Base-by-base conservation (phyloP, 2,329 filamentous ascomycete species). In the Xylaria sp. region DNA sequence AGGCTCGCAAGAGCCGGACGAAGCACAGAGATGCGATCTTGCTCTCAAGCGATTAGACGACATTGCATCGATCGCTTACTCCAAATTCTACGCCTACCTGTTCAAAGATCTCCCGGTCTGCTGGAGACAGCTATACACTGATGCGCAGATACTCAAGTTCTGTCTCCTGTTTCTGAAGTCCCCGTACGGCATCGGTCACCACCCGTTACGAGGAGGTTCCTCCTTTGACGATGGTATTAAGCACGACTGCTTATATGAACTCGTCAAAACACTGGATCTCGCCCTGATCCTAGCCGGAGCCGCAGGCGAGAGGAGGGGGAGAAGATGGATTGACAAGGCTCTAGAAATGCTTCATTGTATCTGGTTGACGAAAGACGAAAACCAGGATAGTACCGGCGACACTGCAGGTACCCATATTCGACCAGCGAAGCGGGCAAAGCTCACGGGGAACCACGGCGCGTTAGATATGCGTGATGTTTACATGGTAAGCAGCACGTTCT, bases 261-360 rank as follows among this genome's bases (percentile, higher is more conserved):
- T 92, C 1, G 86, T 97, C 40, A 84, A 85, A 62, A 81, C 85
- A 1, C 84, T 98, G 1, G 94, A 97, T 74, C 89, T 90, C 78
- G 90, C 92, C 0, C 80, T 97, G 53, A 93, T 97, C 54, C 86
- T 94, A 63, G 88, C 92, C 0, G 92, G 92, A 0, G 91, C 87
- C 0, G 87, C 88, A 1, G 83, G 86, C 0, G 71, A 78, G 36
- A 66, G 77, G 0, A 83, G 92, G 64, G 85, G 87, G 7, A 76
- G 80, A 23, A 57, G 13, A 3, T 88, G 85, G 78, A 83, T 90
- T 54, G 84, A 90, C 65, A 76, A 80, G 49, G 83, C 85, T 0
- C 74, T 92, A 28, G 77, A 79, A 3, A 58, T 83, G 31, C 80
- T 88, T 23, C 63, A 71, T 44, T 38, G 26, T 20, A 59, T 72